Conservation (phyloP, 1,284 basidiomycete genomes). For the Ganoderma leucocontextum region DNA sequence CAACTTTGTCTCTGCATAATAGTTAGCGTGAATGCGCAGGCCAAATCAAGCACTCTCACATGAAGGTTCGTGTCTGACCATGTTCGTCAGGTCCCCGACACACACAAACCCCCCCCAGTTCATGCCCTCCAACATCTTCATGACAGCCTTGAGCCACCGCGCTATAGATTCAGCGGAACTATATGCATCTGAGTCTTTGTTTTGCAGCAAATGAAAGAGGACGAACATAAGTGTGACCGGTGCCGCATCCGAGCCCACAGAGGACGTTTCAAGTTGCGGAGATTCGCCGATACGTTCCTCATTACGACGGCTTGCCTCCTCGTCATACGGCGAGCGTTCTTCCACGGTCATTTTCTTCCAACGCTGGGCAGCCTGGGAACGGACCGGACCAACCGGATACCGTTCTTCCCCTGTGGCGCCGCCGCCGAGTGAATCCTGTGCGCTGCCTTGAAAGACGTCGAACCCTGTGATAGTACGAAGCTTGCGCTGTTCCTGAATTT, state of each 20-base stretch:
- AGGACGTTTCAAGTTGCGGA: not conserved
- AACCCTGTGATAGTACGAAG: not conserved
- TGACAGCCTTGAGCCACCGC: not conserved
- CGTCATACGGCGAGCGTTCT: not conserved
- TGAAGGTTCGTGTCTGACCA: not conserved
- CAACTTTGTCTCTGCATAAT: not conserved
- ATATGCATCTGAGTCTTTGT: not conserved
- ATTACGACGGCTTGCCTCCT: not conserved
- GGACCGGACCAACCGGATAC: not conserved
- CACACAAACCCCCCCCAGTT: not conserved
- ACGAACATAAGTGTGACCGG: not conserved
- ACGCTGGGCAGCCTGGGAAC: not conserved
- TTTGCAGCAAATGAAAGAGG: not conserved
- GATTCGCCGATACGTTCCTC: no score
- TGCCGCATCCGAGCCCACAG: not conserved
- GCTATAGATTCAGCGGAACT: not conserved
- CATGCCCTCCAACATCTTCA: not conserved
- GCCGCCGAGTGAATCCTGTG: not conserved
- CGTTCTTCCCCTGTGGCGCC: not conserved
- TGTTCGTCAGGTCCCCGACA: not conserved
- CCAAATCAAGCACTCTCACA: not conserved
- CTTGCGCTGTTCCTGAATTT: not conserved
- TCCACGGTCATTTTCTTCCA: not conserved
- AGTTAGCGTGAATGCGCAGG: not conserved
- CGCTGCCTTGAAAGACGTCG: not conserved